Evolutionary conservation across 345 rosid species (phyloP).

Genomic region (Limnanthes douglasii): DNA sequence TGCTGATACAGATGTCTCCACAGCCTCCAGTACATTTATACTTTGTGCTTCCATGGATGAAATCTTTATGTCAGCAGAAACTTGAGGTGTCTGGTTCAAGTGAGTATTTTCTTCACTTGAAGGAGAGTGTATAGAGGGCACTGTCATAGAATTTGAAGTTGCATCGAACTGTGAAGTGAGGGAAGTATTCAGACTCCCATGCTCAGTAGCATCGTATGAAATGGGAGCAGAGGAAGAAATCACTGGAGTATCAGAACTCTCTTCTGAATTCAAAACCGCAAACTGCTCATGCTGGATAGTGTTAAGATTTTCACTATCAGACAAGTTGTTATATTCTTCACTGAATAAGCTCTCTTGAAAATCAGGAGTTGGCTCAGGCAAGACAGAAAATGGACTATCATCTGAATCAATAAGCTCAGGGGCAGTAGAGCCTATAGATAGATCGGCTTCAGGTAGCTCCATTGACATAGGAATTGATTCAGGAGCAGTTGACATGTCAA

Average conservation of each 20-base stretch:
- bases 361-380: conserved; percentile 17
- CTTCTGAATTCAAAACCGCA: conserved; percentile 12
- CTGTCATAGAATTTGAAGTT: conserved; percentile 16
- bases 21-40: conserved; percentile 17
- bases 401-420: conserved; percentile 11
- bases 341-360: conserved; percentile 12
- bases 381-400: conserved; percentile 10
- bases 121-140: conserved; percentile 11
- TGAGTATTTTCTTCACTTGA: conserved; percentile 23
- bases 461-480: conserved; percentile 15
- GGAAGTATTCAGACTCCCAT: conserved; percentile 12
- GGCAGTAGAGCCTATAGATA: conserved; percentile 15
- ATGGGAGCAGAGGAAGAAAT: conserved; percentile 15
- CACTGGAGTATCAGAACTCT: conserved; percentile 7
- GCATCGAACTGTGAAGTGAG: conserved; percentile 22
- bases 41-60: conserved; percentile 22
- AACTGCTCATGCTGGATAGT: conserved; percentile 14
- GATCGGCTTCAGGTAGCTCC: conserved; percentile 22
- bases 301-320: conserved; percentile 11
- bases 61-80: conserved; percentile 14
- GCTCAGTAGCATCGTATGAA: conserved; percentile 13
- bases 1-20: conserved; percentile 18
- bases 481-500: conserved; percentile 18
- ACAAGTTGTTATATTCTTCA: conserved; percentile 16
- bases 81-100: conserved; percentile 12